A percentile compares a stretch with the other conserved stretches of the same genome.
These are phyloP conservation scores for Guadua angustifolia DNA, from an alignment of 176 grass and related monocot species.

Conservation along the genomic window DNA sequence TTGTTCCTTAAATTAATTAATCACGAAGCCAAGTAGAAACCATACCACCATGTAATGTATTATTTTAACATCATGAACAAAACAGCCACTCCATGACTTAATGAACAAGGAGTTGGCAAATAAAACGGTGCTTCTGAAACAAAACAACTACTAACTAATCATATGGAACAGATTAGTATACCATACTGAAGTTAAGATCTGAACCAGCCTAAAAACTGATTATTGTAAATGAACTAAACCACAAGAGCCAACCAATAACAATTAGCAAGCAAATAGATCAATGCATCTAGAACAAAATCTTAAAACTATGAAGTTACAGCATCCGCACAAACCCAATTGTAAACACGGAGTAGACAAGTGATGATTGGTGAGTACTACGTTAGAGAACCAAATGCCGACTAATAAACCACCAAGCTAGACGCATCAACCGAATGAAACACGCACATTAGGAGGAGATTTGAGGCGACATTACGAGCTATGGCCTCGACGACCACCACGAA, in stretches of 20 bases:
- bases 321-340: background rate
- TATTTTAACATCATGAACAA: constrained; percentile 2
- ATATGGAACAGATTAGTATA: constrained; percentile 15
- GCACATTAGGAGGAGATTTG: too few relatives aligned
- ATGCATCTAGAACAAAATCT: constrained; percentile 28
- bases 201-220: background rate
- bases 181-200: background rate
- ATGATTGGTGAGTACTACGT: too few relatives aligned
- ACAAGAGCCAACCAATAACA: background rate
- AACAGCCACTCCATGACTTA: background rate
- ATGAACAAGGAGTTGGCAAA: background rate
- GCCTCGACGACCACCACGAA: too few relatives aligned
- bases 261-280: background rate
- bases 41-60: background rate
- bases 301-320: background rate
- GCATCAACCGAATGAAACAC: too few relatives aligned
- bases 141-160: background rate
- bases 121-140: constrained; percentile 9
- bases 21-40: constrained; percentile 9
- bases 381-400: too few relatives aligned
- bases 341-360: too few relatives aligned
- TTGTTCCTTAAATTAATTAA: constrained; percentile 20
- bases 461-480: too few relatives aligned
- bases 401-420: too few relatives aligned
- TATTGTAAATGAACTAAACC: constrained; percentile 11